Percentiles rank a stretch among this genome's conserved stretches.
These are phyloP conservation scores for Heliosperma pusillum DNA, from an alignment of 148 eudicot genomes.

Conservation along the genomic window DNA sequence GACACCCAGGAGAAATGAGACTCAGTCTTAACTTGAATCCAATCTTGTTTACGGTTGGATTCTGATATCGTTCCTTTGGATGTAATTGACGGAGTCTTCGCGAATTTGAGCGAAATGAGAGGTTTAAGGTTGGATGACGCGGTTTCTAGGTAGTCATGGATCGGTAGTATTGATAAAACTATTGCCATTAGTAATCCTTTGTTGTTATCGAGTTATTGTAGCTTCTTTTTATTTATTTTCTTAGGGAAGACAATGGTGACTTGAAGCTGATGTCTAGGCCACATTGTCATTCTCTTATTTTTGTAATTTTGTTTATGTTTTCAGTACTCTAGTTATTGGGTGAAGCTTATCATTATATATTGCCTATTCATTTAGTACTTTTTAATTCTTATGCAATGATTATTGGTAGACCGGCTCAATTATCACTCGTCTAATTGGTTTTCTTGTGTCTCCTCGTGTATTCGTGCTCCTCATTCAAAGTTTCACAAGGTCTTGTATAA, in stretches of 20 bases:
- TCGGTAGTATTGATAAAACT: constrained; percentile 24
- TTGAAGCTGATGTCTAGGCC: constrained; percentile 21
- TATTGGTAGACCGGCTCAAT: neutral
- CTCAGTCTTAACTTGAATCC: constrained; percentile 28
- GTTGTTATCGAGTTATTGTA: constrained; percentile 10
- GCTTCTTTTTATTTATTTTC: constrained; percentile 12
- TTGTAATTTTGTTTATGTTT: constrained; percentile 27
- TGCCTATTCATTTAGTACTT: neutral
- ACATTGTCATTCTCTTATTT: constrained; percentile 25
- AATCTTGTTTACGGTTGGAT: no score
- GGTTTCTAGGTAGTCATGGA: constrained; percentile 5
- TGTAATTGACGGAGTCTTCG: constrained; percentile 6
- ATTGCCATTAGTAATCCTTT: no score
- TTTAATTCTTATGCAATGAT: neutral
- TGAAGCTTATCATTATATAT: constrained; percentile 21
- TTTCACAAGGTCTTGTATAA: no score
- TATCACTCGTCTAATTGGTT: no score
- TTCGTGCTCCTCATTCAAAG: no score
- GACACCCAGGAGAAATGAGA: constrained; percentile 41
- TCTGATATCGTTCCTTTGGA: neutral
- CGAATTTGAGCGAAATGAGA: constrained; percentile 13
- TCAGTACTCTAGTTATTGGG: constrained; percentile 23
- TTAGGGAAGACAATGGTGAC: constrained; percentile 21
- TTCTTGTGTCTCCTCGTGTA: no score
- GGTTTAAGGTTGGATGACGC: constrained; percentile 19